Evolutionary conservation across 352 stramenopile genomes (phyloP), one percentile per base, ranked within the genome.

Genomic region (Phytopythium sindhum): DNA sequence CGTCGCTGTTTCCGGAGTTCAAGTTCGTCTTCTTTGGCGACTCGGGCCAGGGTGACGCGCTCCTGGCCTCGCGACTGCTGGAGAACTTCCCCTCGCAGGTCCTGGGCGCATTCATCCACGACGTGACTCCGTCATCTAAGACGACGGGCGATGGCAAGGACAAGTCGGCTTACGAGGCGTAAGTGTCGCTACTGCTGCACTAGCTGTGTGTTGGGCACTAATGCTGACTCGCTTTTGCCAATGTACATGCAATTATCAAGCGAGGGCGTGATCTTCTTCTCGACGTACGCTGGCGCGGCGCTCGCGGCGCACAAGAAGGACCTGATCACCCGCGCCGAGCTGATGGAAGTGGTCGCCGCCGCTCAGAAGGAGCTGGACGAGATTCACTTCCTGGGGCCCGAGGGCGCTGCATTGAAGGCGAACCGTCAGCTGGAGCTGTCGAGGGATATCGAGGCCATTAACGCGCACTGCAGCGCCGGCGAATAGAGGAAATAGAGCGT

Each of bases 11-110:
- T 63, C 86, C 86, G 11, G 86, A 95, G 63, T 95, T 89, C 66
- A 84, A 88, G 55, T 95, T 95, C 59, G 80, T 95, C 8, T 95
- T 95, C 65, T 92, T 95, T 57, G 86, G 86, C 1, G 86, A 95
- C 54, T 91, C 81, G 21, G 86, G 86, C 0, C 86, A 95, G 69
- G 86, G 86, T 15, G 86, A 95, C 58, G 81, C 84, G 14, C 59
- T 93, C 33, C 64, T 93, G 19, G 86, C 86, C 42, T 92, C 82
- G 6, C 76, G 72, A 37, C 52, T 95, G 56, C 66, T 93, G 8
- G 63, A 77, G 47, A 65, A 59, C 33, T 92, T 84, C 35, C 77
- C 79, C 1, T 64, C 77, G 0, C 81, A 89, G 59, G 80, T 95
- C 45, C 73, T 92, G 15, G 84, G 62, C 33, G 81, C 78, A 29